These are phyloP conservation scores for Conringia planisiliqua DNA, from an alignment of 345 rosid genomes.

Conservation along the genomic window DNA sequence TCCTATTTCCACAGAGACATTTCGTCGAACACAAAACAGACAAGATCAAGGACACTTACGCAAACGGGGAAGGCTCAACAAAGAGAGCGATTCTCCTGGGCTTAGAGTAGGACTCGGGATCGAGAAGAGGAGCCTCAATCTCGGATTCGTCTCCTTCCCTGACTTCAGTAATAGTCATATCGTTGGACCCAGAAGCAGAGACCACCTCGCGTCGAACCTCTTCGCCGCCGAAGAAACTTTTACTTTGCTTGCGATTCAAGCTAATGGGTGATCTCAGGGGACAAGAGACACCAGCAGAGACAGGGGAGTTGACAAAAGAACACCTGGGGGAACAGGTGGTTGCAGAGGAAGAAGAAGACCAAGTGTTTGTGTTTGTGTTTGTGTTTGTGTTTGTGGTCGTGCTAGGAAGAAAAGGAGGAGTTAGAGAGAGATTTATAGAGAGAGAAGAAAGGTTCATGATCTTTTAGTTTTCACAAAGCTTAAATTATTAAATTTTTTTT, in stretches of 20 bases:
- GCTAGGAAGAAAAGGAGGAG: slow-evolving; percentile 32
- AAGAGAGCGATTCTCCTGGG: slow-evolving; percentile 93
- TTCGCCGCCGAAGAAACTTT: not conserved
- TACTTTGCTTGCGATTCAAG: slow-evolving; percentile 18
- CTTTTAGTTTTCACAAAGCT: not conserved
- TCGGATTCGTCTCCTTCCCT: slow-evolving; percentile 52
- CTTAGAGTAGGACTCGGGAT: slow-evolving; percentile 43
- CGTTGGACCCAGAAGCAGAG: slow-evolving; percentile 30
- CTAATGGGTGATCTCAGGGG: slow-evolving; percentile 38
- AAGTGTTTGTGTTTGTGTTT: not conserved
- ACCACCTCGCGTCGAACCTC: slow-evolving; percentile 2
- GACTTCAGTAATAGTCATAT: slow-evolving; percentile 55
- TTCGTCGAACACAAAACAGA: slow-evolving; percentile 29
- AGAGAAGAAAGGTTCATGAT: slow-evolving; percentile 44
- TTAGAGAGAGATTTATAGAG: slow-evolving; percentile 50
- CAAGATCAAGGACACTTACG: slow-evolving; percentile 48
- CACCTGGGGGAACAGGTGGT: slow-evolving; percentile 16
- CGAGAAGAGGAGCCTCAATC: slow-evolving; percentile 40
- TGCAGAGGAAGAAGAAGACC: slow-evolving; percentile 21
- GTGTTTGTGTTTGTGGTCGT: slow-evolving; percentile 4
- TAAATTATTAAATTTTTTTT: not conserved
- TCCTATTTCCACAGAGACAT: slow-evolving; percentile 4
- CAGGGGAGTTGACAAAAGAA: slow-evolving; percentile 11
- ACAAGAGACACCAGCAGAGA: slow-evolving; percentile 20
- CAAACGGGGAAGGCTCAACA: slow-evolving; percentile 96